Evolutionary conservation across 345 rosid genomes (phyloP), one percentile per base, ranked within the genome.

Genomic region (Hibiscus trionum): DNA sequence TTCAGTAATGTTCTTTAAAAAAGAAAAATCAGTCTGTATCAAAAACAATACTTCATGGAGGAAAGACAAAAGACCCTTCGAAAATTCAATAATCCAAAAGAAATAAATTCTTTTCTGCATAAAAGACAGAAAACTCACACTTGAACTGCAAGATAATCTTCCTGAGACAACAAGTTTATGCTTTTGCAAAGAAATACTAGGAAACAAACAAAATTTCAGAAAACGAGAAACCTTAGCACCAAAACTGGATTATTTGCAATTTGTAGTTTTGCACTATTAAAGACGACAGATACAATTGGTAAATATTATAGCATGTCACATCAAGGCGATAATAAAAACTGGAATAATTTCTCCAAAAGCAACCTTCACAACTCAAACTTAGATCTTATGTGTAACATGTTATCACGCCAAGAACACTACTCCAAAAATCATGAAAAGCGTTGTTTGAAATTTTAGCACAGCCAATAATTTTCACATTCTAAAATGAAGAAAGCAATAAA

Each of bases 331-430:
- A 62, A 16, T 7, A 62, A 11, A 33, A 35, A 63, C 9, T 19
- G 10, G 16, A 21, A 39, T 39, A 64, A 4, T 39, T 39, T 39
- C 52, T 39, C 4, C 31, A 39, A 39, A 64, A 4, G 27, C 69
- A 52, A 19, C 69, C 11, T 64, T 39, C 52, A 64, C 50, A 63
- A 64, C 31, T 64, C 50, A 39, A 64, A 64, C 31, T 64, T 63
- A 63, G 68, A 63, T 39, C 29, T 63, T 39, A 27, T 49, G 42
- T 0, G 69, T 15, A 64, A 39, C 5, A 10, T 0, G 68, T 39
- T 37, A 37, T 63, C 27, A 37, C 50, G 39, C 29, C 68, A 63
- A 63, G 68, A 37, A 63, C 10, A 63, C 27, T 63, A 11, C 39
- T 37, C 49, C 15, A 37, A 11, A 11, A 63, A 63, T 16, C 12